Base-by-base conservation (phyloP, 2,329 filamentous ascomycete genomes). In the Graphilbum sp. region DNA sequence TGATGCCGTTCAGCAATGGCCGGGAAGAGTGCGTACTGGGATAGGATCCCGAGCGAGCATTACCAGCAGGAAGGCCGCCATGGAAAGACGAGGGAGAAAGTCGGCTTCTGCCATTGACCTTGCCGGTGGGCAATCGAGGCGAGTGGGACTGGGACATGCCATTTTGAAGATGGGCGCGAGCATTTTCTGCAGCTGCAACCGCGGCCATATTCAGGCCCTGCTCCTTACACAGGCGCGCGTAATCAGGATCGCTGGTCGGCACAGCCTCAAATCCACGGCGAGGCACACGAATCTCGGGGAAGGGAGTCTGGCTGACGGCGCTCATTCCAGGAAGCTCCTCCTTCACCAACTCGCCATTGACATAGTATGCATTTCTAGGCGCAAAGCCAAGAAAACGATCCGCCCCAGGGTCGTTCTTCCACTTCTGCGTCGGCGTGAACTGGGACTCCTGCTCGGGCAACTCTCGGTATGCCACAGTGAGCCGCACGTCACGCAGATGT, bases 381-480 rank as follows among this genome's bases (percentile, higher is more conserved):
- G 67, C 66, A 49, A 72, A 74, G 4, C 61, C 61, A 32, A 64
- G 56, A 41, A 60, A 64, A n/a, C 62, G 62, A 38, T 61, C 60
- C 1, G 61, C 61, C 41, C 67, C 67, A 2, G 71, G 69, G 46
- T 79, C 73, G 38, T 61, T 57, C 50, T 66, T 74, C 69, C 70
- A 79, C 50, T 75, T 76, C 39, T 60, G 56, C 4, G 59, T 55
- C 7, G 56, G 50, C 33, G 53, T 57, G n/a, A 50, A 47, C 43
- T 65, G 58, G 6, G 55, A 54, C 46, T 71, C 66, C 27, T 58
- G 55, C 47, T 72, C 68, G 12, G 69, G 58, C 11, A 74, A 55
- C 52, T 79, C 75, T 36, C 67, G 62, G 47, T 79, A 79, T 36
- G 66, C 63, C 35, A 79, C 64, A 9, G 63, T 60, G 36, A 79